These are phyloP conservation scores for Basidioascus undulatus DNA, from an alignment of 768 basidiomycete species.

Conservation along the genomic window DNA sequence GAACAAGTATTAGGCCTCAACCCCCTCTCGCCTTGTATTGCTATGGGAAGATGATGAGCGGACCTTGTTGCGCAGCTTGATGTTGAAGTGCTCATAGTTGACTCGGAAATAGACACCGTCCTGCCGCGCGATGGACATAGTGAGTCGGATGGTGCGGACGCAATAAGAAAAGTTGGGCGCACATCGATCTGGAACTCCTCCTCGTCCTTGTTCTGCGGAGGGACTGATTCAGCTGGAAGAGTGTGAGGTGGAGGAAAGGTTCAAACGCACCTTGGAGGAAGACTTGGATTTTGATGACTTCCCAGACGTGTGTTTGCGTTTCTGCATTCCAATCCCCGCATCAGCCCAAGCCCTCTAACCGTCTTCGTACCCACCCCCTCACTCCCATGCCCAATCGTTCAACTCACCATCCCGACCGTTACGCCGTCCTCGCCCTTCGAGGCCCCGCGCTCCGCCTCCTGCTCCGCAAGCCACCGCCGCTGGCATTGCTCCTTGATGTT, in stretches of 20 bases:
- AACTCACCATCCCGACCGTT: conserved; percentile 42
- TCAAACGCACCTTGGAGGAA: too few relatives aligned
- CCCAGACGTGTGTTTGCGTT: conserved; percentile 10
- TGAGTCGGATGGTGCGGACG: neutral
- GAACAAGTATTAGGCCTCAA: too few relatives aligned
- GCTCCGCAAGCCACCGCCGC: conserved; percentile 20
- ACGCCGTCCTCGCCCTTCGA: conserved; percentile 44
- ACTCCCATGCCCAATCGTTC: neutral
- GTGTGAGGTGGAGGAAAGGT: neutral
- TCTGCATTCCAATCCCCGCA: conserved; percentile 6
- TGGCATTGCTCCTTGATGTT: conserved; percentile 32
- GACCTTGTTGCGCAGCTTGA: conserved; percentile 69
- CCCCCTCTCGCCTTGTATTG: neutral
- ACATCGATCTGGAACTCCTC: conserved; percentile 42
- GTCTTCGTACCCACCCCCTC: conserved; percentile 7
- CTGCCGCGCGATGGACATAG: conserved; percentile 18
- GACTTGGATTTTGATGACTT: neutral
- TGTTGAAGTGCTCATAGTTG: conserved; percentile 68
- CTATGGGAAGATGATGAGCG: conserved; percentile 10
- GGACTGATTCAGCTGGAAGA: conserved; percentile 10
- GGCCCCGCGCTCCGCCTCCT: conserved; percentile 33
- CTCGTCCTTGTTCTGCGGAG: conserved; percentile 28
- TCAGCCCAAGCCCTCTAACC: conserved; percentile 21
- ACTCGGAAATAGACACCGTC: conserved; percentile 55
- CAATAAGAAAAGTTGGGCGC: conserved; percentile 3